Evolutionary conservation across 768 basidiomycete species (phyloP).

Genomic region (Clitopilus passeckerianus): DNA sequence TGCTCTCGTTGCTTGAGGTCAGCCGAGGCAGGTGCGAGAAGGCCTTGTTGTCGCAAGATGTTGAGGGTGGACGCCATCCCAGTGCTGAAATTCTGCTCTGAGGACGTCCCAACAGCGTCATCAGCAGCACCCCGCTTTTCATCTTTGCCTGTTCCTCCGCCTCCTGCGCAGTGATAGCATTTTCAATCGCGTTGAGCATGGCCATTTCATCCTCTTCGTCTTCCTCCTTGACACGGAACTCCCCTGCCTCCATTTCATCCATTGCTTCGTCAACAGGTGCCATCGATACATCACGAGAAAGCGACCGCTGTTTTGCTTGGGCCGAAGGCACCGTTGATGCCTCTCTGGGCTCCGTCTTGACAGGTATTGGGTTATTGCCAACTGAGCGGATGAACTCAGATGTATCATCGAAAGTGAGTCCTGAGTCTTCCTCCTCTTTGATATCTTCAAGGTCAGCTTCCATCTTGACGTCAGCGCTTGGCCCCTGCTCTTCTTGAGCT

Average conservation of each 20-base stretch:
- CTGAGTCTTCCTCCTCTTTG: constrained; percentile 40
- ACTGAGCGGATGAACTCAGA: constrained; percentile 93
- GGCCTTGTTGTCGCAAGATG: constrained; percentile 89
- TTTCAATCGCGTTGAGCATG: constrained; percentile 76
- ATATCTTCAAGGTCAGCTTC: constrained; percentile 24
- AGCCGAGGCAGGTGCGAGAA: constrained; percentile 58
- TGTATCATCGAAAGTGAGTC: constrained; percentile 91
- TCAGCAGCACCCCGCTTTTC: constrained; percentile 21
- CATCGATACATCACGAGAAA: constrained; percentile 52
- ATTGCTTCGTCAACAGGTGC: constrained; percentile 55
- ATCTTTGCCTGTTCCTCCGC: constrained; percentile 42
- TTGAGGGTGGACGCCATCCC: constrained; percentile 89
- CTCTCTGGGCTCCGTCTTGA: constrained; percentile 43
- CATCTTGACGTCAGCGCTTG: constrained; percentile 26
- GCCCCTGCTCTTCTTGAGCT: constrained; percentile 42
- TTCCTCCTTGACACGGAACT: constrained; percentile 76
- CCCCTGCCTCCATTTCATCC: constrained; percentile 79
- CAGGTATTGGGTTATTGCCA: constrained; percentile 51
- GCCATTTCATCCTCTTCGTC: constrained; percentile 64
- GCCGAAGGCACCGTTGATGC: constrained; percentile 16
- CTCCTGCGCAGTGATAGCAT: constrained; percentile 60
- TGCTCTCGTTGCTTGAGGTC: constrained; percentile 76
- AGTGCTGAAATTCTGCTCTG: constrained; percentile 73
- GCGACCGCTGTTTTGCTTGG: constrained; percentile 27
- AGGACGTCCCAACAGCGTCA: constrained; percentile 54